phyloP scores from a whole-genome alignment of 805 yeast species.

The Schwanniomyces vanrijiae region DNA sequence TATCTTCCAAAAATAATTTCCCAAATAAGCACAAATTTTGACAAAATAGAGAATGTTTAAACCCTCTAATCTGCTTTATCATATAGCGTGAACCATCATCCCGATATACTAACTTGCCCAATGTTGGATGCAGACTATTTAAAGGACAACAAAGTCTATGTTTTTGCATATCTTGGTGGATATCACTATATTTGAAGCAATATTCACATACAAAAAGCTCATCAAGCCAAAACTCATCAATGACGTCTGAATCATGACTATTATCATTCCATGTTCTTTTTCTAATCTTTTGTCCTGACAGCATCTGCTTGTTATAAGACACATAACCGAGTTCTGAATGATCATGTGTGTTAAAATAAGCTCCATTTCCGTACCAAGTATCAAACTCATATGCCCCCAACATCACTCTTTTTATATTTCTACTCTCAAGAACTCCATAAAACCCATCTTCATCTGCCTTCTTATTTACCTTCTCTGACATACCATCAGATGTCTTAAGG shows the following conservation, averaged over 20 bases:
- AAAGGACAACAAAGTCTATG: conserved; percentile 52
- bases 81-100: conserved; percentile 46
- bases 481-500: background rate
- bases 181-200: conserved; percentile 80
- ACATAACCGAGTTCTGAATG: conserved; percentile 48
- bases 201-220: conserved; percentile 69
- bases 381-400: conserved; percentile 68
- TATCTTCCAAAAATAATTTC: conserved; percentile 84
- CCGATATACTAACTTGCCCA: conserved; percentile 72
- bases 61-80: conserved; percentile 70
- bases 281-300: conserved; percentile 12
- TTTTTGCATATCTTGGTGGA: conserved; percentile 37
- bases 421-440: conserved; percentile 60
- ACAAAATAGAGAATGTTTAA: conserved; percentile 62
- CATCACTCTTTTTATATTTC: conserved; percentile 65
- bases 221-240: conserved; percentile 51
- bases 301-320: conserved; percentile 19
- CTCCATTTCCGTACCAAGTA: conserved; percentile 89
- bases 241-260: background rate
- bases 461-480: background rate
- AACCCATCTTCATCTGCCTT: conserved; percentile 30
- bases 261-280: background rate
- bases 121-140: conserved; percentile 31
- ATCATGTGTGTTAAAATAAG: conserved; percentile 51
- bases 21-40: conserved; percentile 85